These are phyloP conservation scores for Leccinum aurantiacum DNA, from an alignment of 768 basidiomycete genomes.

Conservation along the genomic window DNA sequence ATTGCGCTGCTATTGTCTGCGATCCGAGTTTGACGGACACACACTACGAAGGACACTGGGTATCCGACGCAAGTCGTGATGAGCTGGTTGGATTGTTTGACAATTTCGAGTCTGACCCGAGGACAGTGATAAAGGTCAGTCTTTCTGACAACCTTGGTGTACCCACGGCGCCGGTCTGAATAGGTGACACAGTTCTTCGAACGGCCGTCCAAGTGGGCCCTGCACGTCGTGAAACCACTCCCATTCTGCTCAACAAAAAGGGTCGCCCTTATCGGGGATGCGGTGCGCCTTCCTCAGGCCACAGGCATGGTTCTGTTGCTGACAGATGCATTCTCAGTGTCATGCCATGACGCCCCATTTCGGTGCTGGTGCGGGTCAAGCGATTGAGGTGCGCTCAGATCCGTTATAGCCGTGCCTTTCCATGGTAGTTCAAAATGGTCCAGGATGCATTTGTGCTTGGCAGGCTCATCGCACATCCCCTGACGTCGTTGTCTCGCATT, in stretches of 20 bases:
- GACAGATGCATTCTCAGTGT: neutral
- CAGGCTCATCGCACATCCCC: constrained; percentile 23
- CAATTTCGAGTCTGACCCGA: constrained; percentile 39
- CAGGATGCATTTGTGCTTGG: constrained; percentile 27
- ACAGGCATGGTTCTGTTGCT: neutral
- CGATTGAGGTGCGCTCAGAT: constrained; percentile 20
- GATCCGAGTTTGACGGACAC: constrained; percentile 33
- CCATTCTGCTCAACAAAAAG: constrained; percentile 38
- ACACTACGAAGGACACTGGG: constrained; percentile 34
- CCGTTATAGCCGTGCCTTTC: neutral
- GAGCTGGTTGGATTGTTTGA: constrained; percentile 33
- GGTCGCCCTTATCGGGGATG: constrained; percentile 40
- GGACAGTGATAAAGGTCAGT: constrained; percentile 29
- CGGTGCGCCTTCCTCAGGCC: constrained; percentile 31
- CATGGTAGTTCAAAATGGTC: neutral
- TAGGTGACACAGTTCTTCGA: constrained; percentile 32
- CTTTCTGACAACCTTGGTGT: neutral
- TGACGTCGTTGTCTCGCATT: constrained; percentile 4
- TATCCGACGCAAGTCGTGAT: constrained; percentile 28
- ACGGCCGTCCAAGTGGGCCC: constrained; percentile 42
- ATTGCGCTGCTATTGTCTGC: constrained; percentile 33
- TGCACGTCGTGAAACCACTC: constrained; percentile 43
- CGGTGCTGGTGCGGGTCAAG: constrained; percentile 29
- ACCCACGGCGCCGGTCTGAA: neutral
- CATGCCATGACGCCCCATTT: constrained; percentile 29